Percentiles rank a stretch among this genome's conserved stretches.
Evolutionary conservation across 225 moss, liverwort and hornwort species (phyloP).

Genomic region (Antitrichia curtipendula): DNA sequence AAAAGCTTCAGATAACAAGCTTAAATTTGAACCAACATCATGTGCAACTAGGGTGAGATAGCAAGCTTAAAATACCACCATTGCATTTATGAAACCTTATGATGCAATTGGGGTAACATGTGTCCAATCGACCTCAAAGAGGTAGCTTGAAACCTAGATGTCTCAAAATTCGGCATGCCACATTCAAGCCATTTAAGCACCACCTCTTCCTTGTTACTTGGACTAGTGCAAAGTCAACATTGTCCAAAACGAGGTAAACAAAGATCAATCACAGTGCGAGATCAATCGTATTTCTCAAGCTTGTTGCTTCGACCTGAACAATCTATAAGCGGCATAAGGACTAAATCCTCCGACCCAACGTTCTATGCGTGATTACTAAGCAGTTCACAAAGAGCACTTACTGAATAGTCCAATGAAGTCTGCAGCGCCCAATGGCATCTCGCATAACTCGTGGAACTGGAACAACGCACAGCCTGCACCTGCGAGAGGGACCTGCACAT

Average conservation of each 20-base stretch:
- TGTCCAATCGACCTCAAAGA: not conserved
- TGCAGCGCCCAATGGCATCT: slow-evolving; percentile 91
- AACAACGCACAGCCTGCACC: slow-evolving; percentile 73
- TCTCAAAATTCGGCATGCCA: not conserved
- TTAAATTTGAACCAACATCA: not conserved
- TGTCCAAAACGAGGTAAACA: not conserved
- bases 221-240: not conserved
- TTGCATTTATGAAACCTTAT: not conserved
- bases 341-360: not conserved
- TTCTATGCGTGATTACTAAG: not conserved
- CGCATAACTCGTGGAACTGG: slow-evolving; percentile 91
- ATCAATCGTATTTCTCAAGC: not conserved
- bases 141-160: not conserved
- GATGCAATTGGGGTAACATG: not conserved
- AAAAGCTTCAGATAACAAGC: not conserved
- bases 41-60: not conserved
- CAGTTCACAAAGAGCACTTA: slow-evolving; percentile 7
- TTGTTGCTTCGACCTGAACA: not conserved
- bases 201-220: not conserved
- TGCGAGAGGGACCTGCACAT: slow-evolving; percentile 60
- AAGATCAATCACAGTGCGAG: not conserved
- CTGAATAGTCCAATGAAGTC: slow-evolving; percentile 87
- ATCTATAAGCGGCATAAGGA: not conserved
- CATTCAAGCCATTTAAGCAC: not conserved
- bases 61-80: not conserved